A percentile compares a stretch with the other conserved stretches of the same genome.
phyloP scores from a whole-genome alignment of 2,329 filamentous ascomycete species.

The Colletotrichum acutatum region DNA sequence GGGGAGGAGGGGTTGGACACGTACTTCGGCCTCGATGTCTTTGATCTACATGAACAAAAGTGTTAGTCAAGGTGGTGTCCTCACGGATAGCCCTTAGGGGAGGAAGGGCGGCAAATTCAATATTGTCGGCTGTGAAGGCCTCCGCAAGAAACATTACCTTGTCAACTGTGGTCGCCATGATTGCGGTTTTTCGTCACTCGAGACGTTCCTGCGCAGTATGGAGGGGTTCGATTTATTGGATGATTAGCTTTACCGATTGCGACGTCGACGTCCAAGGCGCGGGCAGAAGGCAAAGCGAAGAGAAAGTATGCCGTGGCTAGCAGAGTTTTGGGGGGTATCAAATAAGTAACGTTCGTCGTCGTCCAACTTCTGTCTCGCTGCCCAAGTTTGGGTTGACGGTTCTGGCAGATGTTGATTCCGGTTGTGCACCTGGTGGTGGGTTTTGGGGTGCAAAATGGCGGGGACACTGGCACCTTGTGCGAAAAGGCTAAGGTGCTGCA shows the following conservation, averaged over 20 bases:
- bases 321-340: not conserved
- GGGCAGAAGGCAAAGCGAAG: not conserved
- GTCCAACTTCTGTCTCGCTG: not conserved
- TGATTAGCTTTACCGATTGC: not conserved
- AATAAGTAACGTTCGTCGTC: not conserved
- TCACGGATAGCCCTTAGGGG: slow-evolving; percentile 20
- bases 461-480: slow-evolving; percentile 10
- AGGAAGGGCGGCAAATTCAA: not conserved
- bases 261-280: slow-evolving; percentile 3
- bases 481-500: slow-evolving; percentile 35
- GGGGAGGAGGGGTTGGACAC: slow-evolving; percentile 44
- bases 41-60: slow-evolving; percentile 75
- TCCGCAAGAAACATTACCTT: slow-evolving; percentile 70
- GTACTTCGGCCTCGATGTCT: slow-evolving; percentile 93
- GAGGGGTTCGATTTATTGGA: not conserved
- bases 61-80: slow-evolving; percentile 44
- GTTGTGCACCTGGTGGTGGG: slow-evolving; percentile 7
- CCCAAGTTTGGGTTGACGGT: not conserved
- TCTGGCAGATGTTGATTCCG: slow-evolving; percentile 7
- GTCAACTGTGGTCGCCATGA: slow-evolving; percentile 96
- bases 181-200: slow-evolving; percentile 50
- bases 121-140: not conserved
- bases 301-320: not conserved
- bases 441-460: slow-evolving; percentile 32
- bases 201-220: not conserved